Evolutionary conservation across 345 rosid genomes (phyloP).

Genomic region (Dovyalis caffra): DNA sequence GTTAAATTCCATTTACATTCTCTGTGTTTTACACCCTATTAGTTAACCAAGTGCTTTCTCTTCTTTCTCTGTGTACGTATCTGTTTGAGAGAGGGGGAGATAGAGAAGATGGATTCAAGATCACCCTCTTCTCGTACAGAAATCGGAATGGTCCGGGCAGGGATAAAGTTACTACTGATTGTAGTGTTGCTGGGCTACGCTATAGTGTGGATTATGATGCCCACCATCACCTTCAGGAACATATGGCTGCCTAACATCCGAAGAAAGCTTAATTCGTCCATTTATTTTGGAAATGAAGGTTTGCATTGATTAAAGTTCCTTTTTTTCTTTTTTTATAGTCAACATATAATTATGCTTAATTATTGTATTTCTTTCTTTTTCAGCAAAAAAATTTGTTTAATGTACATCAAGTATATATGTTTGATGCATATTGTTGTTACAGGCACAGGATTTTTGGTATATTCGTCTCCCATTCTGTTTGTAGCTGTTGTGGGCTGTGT

Average conservation of each 20-base stretch:
- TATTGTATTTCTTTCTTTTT: no score
- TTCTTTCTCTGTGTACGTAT: background rate
- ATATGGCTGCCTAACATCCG: constrained; percentile 14
- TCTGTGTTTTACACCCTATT: no score
- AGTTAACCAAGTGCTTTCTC: background rate
- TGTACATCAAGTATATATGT: background rate
- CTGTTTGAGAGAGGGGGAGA: background rate
- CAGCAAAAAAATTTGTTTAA: no score
- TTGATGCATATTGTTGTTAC: background rate
- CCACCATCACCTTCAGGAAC: constrained; percentile 13
- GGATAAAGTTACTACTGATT: background rate
- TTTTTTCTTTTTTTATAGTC: background rate
- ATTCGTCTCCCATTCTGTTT: constrained; percentile 12
- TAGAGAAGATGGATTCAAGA: background rate
- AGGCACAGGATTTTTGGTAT: constrained; percentile 12
- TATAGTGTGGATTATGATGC: constrained; percentile 18
- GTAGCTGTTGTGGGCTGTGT: constrained; percentile 26
- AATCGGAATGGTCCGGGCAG: background rate
- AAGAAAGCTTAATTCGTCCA: background rate
- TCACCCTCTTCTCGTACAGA: background rate
- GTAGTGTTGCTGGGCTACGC: constrained; percentile 15
- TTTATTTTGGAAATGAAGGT: constrained; percentile 24
- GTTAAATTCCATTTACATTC: no score
- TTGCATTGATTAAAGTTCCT: background rate
- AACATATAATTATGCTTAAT: no score